Conservation (phyloP, 257 asterid genomes). For the Verbena officinalis region DNA sequence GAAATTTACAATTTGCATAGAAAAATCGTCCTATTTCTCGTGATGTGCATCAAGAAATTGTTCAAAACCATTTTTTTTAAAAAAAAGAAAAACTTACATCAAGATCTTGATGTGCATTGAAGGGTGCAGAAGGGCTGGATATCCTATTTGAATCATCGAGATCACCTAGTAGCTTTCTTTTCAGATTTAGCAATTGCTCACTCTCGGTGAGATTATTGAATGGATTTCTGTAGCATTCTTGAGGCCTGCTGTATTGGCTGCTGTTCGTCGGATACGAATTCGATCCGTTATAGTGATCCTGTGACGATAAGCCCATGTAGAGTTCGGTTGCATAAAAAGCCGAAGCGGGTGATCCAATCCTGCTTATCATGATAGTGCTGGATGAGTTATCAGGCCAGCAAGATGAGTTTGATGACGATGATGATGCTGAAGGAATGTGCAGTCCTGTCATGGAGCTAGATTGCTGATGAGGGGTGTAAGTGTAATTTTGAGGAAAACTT, state of each 20-base stretch:
- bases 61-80: no score
- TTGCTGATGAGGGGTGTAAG: conserved; percentile 26
- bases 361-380: conserved; percentile 45
- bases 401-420: conserved; percentile 28
- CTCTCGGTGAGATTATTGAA: conserved; percentile 51
- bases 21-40: no score
- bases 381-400: conserved; percentile 41
- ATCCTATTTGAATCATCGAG: conserved; percentile 40
- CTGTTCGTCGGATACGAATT: conserved; percentile 30
- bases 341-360: conserved; percentile 67
- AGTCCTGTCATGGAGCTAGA: conserved; percentile 31
- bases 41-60: no score
- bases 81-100: conserved; percentile 43
- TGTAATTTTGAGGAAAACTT: conserved; percentile 31
- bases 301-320: conserved; percentile 58
- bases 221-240: conserved; percentile 43
- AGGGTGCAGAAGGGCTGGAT: conserved; percentile 36
- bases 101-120: conserved; percentile 41
- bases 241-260: conserved; percentile 28
- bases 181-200: conserved; percentile 53
- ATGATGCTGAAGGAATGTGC: conserved; percentile 38
- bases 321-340: conserved; percentile 69
- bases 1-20: no score
- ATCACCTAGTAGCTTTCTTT: conserved; percentile 62
- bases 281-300: conserved; percentile 37